phyloP scores from a whole-genome alignment of 2,329 filamentous ascomycete species.

The Clonostachys rosea region DNA sequence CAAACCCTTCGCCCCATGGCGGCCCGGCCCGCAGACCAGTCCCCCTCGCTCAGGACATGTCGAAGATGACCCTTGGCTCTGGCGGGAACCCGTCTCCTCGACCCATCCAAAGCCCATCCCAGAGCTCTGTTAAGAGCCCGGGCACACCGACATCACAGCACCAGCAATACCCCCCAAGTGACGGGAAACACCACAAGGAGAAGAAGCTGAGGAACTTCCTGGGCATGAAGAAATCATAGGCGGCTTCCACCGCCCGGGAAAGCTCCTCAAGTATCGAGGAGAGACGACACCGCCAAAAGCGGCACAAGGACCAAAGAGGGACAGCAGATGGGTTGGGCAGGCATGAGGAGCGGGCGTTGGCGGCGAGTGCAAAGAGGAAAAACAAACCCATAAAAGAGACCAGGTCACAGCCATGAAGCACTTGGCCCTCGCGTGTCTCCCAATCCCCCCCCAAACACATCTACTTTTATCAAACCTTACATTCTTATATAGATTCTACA shows the following conservation, averaged over 20 bases:
- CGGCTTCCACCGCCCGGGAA: conserved; percentile 10
- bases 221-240: conserved; percentile 51
- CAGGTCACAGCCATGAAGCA: no score
- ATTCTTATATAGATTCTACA: no score
- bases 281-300: background rate
- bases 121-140: conserved; percentile 6
- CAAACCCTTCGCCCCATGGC: background rate
- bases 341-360: no score
- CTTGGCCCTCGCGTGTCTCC: no score
- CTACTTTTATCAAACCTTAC: no score
- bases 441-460: no score
- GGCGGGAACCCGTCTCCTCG: conserved; percentile 9
- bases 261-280: background rate
- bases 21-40: conserved; percentile 7
- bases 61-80: conserved; percentile 41
- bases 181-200: conserved; percentile 46
- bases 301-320: background rate
- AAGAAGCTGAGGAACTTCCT: conserved; percentile 59
- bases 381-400: no score
- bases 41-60: conserved; percentile 52
- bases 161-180: conserved; percentile 11
- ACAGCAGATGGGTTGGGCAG: no score
- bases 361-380: no score
- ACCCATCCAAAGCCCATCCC: conserved; percentile 13
- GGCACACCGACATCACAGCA: conserved; percentile 8